Evolutionary conservation across 192 early-diverging fungal genomes (phyloP), one percentile per base, ranked within the genome.

Genomic region (Backusella parvicylindrica): DNA sequence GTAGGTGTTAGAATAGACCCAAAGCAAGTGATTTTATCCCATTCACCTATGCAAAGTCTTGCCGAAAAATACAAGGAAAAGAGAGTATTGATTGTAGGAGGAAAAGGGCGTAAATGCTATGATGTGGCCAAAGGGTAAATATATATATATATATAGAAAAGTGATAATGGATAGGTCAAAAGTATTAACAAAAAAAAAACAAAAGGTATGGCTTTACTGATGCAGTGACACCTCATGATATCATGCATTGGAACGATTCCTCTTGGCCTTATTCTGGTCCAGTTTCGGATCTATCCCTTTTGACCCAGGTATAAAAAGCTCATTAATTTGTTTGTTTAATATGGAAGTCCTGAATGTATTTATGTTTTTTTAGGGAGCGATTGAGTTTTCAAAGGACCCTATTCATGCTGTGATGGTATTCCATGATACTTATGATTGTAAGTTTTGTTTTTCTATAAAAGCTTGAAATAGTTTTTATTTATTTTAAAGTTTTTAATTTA

Each of bases 341-440:
- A n/a, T n/a, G n/a, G n/a, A n/a, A n/a, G n/a, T n/a, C n/a, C n/a
- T n/a, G n/a, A n/a, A n/a, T 70, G 9, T 6, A 47, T 47, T 71
- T 23, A 40, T 68, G 23, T 28, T 13, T 9, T 47, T 70, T n/a
- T 16, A 70, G 68, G 18, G 21, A 23, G 37, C 37, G 5, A 68
- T 77, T 31, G 78, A 83, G 43, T 84, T 86, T 56, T 74, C 87
- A 15, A 73, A 77, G 28, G 80, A 84, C 28, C 86, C 86, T 30
- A 89, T 95, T 70, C 83, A 88, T 37, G 90, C 90, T 0, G 84
- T 94, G 0, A 87, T 97, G 90, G 82, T 94, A 70, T 94, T 96
- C 81, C 92, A 98, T 79, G 96, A 98, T 77, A 92, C 93, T 36
- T 81, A 84, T 23, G 91, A 98, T 75, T 97, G 87, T 82, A 78